Percentiles rank a stretch among this genome's conserved stretches.
Evolutionary conservation across 2,329 filamentous ascomycete genomes (phyloP).

Genomic region (Aspergillus puulaauensis): DNA sequence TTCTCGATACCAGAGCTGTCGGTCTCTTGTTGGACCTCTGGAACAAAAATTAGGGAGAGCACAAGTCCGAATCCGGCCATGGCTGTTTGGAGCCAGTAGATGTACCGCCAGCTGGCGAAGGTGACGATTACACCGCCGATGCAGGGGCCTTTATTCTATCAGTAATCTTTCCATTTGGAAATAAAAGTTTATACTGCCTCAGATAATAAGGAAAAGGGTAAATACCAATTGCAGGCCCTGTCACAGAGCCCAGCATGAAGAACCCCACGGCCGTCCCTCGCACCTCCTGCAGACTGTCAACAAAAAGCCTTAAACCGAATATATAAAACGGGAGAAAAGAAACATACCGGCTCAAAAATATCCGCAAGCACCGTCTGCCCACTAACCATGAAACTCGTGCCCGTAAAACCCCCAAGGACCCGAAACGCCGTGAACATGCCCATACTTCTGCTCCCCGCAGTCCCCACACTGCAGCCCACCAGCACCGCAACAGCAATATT

Average conservation of each 20-base stretch:
- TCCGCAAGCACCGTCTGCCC: slow-evolving; percentile 41
- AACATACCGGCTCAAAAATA: slow-evolving; percentile 37
- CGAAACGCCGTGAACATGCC: slow-evolving; percentile 38
- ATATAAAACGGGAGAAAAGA: background rate
- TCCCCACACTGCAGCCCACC: slow-evolving; percentile 32
- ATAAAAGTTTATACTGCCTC: background rate
- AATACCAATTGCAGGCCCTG: slow-evolving; percentile 44
- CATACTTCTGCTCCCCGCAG: slow-evolving; percentile 32
- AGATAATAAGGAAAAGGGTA: background rate
- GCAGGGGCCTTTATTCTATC: slow-evolving; percentile 45
- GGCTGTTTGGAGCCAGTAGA: slow-evolving; percentile 75
- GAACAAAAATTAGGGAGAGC: slow-evolving; percentile 65
- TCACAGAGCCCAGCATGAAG: slow-evolving; percentile 45
- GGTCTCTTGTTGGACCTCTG: slow-evolving; percentile 58
- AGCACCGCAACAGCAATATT: slow-evolving; percentile 36
- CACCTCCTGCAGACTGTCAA: slow-evolving; percentile 29
- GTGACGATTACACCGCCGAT: slow-evolving; percentile 77
- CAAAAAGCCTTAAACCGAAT: no score
- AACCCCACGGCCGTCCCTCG: slow-evolving; percentile 46
- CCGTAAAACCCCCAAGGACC: slow-evolving; percentile 36
- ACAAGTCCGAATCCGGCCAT: slow-evolving; percentile 61
- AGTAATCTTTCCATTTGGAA: background rate
- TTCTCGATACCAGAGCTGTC: slow-evolving; percentile 46
- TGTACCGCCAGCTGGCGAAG: slow-evolving; percentile 69
- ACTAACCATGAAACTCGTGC: slow-evolving; percentile 41